A percentile compares a stretch with the other conserved stretches of the same genome.
These are phyloP conservation scores for Drosera capensis DNA, from an alignment of 148 eudicot species.

Conservation along the genomic window DNA sequence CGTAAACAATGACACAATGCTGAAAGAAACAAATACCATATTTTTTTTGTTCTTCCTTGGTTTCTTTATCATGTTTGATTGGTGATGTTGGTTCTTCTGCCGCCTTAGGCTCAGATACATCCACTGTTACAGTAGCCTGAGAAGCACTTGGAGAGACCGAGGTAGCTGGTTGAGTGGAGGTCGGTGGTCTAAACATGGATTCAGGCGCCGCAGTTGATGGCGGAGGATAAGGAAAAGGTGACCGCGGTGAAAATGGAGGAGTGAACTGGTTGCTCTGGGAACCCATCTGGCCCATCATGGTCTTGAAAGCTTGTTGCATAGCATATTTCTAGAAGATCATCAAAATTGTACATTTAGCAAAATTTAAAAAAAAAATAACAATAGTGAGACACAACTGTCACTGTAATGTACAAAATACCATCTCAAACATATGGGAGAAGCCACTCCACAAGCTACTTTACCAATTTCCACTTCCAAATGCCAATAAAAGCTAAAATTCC, in stretches of 20 bases:
- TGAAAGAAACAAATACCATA: slow-evolving; percentile 24
- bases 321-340: slow-evolving; percentile 67
- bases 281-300: slow-evolving; percentile 68
- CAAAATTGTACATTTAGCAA: too few species aligned
- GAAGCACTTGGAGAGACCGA: slow-evolving; percentile 32
- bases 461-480: too few species aligned
- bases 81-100: slow-evolving; percentile 26
- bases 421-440: too few species aligned
- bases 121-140: slow-evolving; percentile 33
- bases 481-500: too few species aligned
- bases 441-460: too few species aligned
- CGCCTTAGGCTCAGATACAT: slow-evolving; percentile 33
- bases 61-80: slow-evolving; percentile 26
- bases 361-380: too few species aligned
- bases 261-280: slow-evolving; percentile 72
- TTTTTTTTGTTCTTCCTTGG: slow-evolving; percentile 33
- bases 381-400: too few species aligned
- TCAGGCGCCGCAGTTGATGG: slow-evolving; percentile 28
- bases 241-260: slow-evolving; percentile 47
- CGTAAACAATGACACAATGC: too few species aligned
- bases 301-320: slow-evolving; percentile 81
- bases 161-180: slow-evolving; percentile 15
- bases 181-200: slow-evolving; percentile 18
- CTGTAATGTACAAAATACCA: too few species aligned
- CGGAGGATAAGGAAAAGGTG: slow-evolving; percentile 56